These are phyloP conservation scores for Chalara sp. DNA, from an alignment of 2,329 filamentous ascomycete genomes.

Conservation along the genomic window DNA sequence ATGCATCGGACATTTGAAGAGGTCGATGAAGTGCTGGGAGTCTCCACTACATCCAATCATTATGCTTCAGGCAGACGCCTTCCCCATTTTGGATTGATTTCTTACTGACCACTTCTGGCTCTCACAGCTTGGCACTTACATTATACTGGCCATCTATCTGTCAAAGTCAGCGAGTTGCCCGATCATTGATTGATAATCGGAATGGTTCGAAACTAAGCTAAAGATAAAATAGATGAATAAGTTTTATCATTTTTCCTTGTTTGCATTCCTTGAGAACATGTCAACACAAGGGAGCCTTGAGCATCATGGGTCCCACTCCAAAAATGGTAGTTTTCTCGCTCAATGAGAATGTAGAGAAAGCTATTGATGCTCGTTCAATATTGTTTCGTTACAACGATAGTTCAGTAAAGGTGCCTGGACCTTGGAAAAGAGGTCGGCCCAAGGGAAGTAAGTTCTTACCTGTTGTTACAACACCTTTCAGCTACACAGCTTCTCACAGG, in stretches of 20 bases:
- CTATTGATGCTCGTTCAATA: not conserved
- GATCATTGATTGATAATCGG: no score
- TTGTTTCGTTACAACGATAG: not conserved
- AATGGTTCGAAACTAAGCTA: not conserved
- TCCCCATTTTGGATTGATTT: no score
- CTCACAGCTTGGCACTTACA: no score
- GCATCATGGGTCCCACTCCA: not conserved
- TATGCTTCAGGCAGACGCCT: no score
- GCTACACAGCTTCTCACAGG: no score
- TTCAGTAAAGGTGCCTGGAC: constrained; percentile 1
- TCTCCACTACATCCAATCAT: no score
- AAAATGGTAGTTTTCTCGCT: not conserved
- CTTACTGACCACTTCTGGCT: no score
- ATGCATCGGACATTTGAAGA: no score
- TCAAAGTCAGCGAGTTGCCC: no score
- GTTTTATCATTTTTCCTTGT: not conserved
- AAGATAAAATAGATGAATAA: not conserved
- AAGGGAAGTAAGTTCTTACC: constrained; percentile 1
- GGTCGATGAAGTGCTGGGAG: no score
- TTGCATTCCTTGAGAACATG: not conserved
- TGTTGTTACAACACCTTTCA: not conserved
- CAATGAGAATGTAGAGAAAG: not conserved
- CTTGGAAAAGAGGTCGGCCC: constrained; percentile 2
- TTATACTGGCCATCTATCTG: no score
- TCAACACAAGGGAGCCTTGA: not conserved